Conservation (phyloP, 768 basidiomycete species). For the Myochromella boudieri region DNA sequence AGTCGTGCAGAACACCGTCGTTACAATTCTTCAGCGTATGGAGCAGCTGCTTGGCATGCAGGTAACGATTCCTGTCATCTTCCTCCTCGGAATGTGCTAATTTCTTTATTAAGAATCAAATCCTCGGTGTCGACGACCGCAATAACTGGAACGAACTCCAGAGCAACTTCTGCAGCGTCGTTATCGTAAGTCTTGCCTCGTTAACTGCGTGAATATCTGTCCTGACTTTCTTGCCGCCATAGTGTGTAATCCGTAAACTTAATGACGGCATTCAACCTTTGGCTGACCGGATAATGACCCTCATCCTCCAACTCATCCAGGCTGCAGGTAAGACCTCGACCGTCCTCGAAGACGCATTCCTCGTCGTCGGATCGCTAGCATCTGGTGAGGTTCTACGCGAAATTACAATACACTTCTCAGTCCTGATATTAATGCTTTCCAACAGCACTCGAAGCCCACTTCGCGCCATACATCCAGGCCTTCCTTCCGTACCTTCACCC, state of each 20-base stretch:
- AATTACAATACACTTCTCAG: background rate
- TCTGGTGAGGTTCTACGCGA: conserved; percentile 44
- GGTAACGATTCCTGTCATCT: conserved; percentile 39
- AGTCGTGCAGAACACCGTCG: conserved; percentile 78
- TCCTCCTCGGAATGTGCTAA: background rate
- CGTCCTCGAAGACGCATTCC: conserved; percentile 93
- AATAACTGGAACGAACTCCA: conserved; percentile 99
- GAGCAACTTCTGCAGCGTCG: conserved; percentile 89
- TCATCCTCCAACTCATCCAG: conserved; percentile 81
- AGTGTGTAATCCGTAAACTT: conserved; percentile 87
- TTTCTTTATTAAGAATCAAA: conserved; percentile 65
- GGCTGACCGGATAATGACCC: conserved; percentile 94
- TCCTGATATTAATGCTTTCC: conserved; percentile 8
- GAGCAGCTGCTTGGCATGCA: conserved; percentile 85
- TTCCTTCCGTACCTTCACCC: conserved; percentile 87
- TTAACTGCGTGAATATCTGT: background rate
- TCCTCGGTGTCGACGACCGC: conserved; percentile 91
- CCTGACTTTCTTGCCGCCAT: conserved; percentile 6
- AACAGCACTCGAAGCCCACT: conserved; percentile 71
- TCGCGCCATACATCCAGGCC: conserved; percentile 80
- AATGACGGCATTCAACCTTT: conserved; percentile 80
- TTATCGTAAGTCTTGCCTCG: conserved; percentile 58
- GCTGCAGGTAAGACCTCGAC: conserved; percentile 92
- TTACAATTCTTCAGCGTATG: conserved; percentile 86
- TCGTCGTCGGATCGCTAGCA: conserved; percentile 87